Evolutionary conservation across 225 moss, liverwort and hornwort genomes (phyloP).

Genomic region (Ulota crispa): DNA sequence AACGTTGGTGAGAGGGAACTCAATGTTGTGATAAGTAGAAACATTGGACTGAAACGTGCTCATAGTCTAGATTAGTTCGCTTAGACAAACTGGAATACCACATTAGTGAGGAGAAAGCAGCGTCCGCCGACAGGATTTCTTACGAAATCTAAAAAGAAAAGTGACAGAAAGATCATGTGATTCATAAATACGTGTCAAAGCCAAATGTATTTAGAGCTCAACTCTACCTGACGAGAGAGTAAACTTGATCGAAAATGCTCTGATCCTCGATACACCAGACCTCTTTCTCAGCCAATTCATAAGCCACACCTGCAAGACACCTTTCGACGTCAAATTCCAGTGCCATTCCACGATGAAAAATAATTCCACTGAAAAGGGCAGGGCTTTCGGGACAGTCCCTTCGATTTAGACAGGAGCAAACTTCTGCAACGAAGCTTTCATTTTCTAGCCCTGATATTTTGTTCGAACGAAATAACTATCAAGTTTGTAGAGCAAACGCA

Average conservation of each 20-base stretch:
- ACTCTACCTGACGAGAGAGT: conserved; percentile 79
- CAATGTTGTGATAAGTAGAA: conserved; percentile 10
- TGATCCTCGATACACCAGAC: conserved; percentile 85
- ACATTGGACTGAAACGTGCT: not conserved
- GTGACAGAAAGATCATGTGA: not conserved
- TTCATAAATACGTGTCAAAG: not conserved
- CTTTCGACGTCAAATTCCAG: conserved; percentile 7
- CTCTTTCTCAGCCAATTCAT: conserved; percentile 80
- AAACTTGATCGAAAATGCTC: conserved; percentile 78
- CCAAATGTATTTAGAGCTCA: not conserved
- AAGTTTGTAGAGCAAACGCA: not conserved
- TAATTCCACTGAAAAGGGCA: not conserved
- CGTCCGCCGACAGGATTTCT: not conserved
- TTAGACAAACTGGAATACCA: not conserved
- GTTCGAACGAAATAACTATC: not conserved
- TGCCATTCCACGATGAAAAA: not conserved
- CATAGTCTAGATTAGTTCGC: not conserved
- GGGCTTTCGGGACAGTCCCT: conserved; percentile 1
- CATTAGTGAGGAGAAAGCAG: not conserved
- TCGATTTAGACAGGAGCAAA: not conserved
- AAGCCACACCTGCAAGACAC: conserved; percentile 55
- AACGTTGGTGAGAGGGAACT: not conserved
- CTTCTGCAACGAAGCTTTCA: not conserved
- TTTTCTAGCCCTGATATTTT: not conserved
- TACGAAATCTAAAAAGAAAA: not conserved